Evolutionary conservation across 106 monocot species (phyloP).

Genomic region (Gastrodia elata): DNA sequence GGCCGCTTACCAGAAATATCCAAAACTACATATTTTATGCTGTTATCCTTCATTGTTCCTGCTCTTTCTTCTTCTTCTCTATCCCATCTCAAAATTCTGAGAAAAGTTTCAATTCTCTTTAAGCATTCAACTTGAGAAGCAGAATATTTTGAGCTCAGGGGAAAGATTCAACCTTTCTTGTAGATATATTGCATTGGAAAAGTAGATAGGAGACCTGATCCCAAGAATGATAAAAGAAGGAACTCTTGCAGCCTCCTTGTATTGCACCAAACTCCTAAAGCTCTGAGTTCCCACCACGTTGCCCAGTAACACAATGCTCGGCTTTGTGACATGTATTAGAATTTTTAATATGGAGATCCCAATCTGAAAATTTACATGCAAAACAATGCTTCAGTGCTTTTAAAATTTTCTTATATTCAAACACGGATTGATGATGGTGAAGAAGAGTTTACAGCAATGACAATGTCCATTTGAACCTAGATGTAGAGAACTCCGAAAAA

Average conservation of each 20-base stretch:
- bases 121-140: background rate
- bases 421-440: background rate
- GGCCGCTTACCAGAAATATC: conserved; percentile 36
- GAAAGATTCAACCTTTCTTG: conserved; percentile 4
- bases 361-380: conserved; percentile 20
- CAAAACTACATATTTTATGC: conserved; percentile 32
- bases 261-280: conserved; percentile 43
- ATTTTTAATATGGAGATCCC: conserved; percentile 65
- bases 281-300: conserved; percentile 40
- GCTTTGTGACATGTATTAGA: conserved; percentile 59
- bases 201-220: conserved; percentile 46
- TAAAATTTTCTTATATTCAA: background rate
- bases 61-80: conserved; percentile 44
- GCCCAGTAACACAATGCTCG: conserved; percentile 53
- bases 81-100: conserved; percentile 43
- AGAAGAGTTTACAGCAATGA: conserved; percentile 26
- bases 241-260: conserved; percentile 25
- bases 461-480: conserved; percentile 30
- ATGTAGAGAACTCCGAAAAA: conserved; percentile 41
- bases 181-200: conserved; percentile 10
- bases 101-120: background rate
- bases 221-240: conserved; percentile 41
- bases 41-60: conserved; percentile 16
- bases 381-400: background rate
- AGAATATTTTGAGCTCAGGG: background rate